A percentile compares a stretch with the other conserved stretches of the same genome.
Evolutionary conservation across 2,329 filamentous ascomycete genomes (phyloP).

Genomic region (Emmonsia crescens): DNA sequence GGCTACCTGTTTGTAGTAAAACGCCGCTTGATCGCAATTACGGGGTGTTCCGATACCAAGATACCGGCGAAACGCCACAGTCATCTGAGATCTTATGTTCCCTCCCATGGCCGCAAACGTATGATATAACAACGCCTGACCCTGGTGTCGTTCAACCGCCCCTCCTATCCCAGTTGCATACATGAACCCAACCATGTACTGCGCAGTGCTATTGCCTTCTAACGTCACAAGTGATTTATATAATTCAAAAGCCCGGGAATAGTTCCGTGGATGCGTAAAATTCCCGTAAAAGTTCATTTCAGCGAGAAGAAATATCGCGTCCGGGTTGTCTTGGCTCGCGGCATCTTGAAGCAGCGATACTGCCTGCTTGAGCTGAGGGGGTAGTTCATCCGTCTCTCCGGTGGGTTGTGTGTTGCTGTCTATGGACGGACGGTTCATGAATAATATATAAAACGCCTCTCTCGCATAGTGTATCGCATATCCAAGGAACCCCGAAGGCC

Average conservation of each 20-base stretch:
- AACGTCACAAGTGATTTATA: constrained; percentile 67
- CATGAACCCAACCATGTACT: constrained; percentile 92
- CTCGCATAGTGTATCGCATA: constrained; percentile 51
- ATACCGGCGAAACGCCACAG: constrained; percentile 75
- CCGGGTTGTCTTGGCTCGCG: constrained; percentile 48
- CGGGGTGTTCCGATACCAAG: constrained; percentile 74
- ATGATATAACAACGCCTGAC: constrained; percentile 85
- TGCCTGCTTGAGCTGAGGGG: constrained; percentile 42
- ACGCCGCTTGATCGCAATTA: constrained; percentile 72
- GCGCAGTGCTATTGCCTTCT: constrained; percentile 80
- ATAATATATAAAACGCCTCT: constrained; percentile 51
- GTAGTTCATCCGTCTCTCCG: constrained; percentile 23
- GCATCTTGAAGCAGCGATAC: constrained; percentile 50
- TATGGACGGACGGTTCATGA: constrained; percentile 50
- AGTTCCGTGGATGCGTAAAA: constrained; percentile 74
- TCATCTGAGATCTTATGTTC: constrained; percentile 84
- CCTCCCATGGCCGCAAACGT: constrained; percentile 82
- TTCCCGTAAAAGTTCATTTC: constrained; percentile 98
- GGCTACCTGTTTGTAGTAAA: constrained; percentile 86
- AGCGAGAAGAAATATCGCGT: constrained; percentile 80
- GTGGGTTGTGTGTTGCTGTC: constrained; percentile 32
- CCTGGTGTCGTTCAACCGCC: constrained; percentile 73
- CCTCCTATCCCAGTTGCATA: constrained; percentile 86
- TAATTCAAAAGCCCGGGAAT: constrained; percentile 65
- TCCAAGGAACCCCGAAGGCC: constrained; percentile 48